Evolutionary conservation across 2,329 filamentous ascomycete genomes (phyloP).

Genomic region (Verticillium alfalfae): DNA sequence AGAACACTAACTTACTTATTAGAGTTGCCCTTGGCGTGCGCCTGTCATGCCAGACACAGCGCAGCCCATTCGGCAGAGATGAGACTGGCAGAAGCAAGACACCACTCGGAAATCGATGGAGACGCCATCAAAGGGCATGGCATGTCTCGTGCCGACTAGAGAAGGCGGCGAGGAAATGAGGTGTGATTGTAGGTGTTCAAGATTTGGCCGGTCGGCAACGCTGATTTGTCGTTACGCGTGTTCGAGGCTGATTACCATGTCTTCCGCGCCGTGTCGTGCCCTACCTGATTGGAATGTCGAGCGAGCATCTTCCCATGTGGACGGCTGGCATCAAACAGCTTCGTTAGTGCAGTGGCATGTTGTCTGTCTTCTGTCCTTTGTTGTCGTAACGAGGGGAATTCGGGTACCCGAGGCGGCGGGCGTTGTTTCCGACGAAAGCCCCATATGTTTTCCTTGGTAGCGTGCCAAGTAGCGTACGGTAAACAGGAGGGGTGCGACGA

Average conservation of each 20-base stretch:
- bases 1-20: neutral
- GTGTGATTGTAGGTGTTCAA: neutral
- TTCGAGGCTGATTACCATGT: neutral
- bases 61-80: too few relatives aligned
- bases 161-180: neutral
- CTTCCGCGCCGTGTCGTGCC: neutral
- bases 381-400: neutral
- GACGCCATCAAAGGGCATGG: neutral
- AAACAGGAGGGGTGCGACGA: slow-evolving; percentile 5
- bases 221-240: neutral
- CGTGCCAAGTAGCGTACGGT: neutral
- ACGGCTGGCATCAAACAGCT: neutral
- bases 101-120: neutral
- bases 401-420: neutral
- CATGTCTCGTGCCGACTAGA: neutral
- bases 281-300: neutral
- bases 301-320: neutral
- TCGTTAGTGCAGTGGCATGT: neutral
- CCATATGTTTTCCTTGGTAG: neutral
- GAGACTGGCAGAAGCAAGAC: neutral
- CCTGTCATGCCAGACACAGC: neutral
- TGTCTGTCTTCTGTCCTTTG: neutral
- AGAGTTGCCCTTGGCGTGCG: neutral
- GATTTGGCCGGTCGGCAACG: neutral
- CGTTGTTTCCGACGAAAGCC: neutral